Conservation (phyloP, 371 early-diverging fungal genomes). For the Mucor mucedo region DNA sequence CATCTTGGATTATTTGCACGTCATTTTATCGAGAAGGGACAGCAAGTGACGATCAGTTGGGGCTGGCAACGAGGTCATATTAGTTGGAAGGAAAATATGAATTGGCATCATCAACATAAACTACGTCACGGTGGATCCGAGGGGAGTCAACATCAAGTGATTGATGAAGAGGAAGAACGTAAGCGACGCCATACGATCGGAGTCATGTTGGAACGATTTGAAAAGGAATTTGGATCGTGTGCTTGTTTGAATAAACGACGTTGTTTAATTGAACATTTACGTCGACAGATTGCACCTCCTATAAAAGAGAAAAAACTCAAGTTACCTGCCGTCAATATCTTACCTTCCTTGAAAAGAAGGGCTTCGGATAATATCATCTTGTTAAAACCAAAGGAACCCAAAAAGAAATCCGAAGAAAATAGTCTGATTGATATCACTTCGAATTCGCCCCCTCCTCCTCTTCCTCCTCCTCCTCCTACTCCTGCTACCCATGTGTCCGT, state of each 20-base stretch:
- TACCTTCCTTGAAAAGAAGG: not conserved
- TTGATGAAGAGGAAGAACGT: slow-evolving; percentile 39
- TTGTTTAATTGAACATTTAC: slow-evolving; percentile 43
- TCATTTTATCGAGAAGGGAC: slow-evolving; percentile 60
- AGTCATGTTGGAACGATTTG: slow-evolving; percentile 42
- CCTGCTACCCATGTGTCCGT: no score
- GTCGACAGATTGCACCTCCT: slow-evolving; percentile 18
- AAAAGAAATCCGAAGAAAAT: not conserved
- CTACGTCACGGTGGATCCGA: slow-evolving; percentile 4
- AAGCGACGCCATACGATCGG: slow-evolving; percentile 33
- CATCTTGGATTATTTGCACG: slow-evolving; percentile 76
- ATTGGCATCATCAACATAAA: slow-evolving; percentile 25
- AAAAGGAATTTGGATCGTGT: slow-evolving; percentile 49
- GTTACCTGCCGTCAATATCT: not conserved
- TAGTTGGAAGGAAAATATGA: slow-evolving; percentile 36
- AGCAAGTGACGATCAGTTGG: slow-evolving; percentile 79
- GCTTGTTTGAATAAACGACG: slow-evolving; percentile 50
- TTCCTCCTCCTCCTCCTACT: no score
- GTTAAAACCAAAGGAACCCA: slow-evolving; percentile 9
- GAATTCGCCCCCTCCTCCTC: not conserved
- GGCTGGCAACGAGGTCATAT: slow-evolving; percentile 48
- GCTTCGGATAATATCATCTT: slow-evolving; percentile 17
- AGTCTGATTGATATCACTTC: not conserved
- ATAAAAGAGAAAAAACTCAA: not conserved
- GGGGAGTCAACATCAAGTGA: slow-evolving; percentile 21